Evolutionary conservation across 2,329 filamentous ascomycete species (phyloP), one percentile per base, ranked within the genome.

Genomic region (Microcera coccophila): DNA sequence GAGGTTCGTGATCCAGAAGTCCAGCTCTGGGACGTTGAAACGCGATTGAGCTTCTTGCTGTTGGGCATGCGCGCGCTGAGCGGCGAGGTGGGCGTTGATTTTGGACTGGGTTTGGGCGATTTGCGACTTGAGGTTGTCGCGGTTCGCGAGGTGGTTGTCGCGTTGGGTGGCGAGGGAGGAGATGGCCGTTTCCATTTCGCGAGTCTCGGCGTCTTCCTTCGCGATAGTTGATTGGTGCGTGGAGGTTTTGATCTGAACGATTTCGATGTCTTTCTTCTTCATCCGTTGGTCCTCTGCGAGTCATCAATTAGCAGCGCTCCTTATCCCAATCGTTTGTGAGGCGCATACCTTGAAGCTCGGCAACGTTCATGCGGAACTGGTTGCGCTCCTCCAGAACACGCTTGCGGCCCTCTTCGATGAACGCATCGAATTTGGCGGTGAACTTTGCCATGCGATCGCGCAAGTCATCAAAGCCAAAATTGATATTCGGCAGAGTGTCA

Each of bases 361-460:
- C 85, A 18, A 97, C 73, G 58, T 87, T 94, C 72, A 93, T 85
- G 51, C 87, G 86, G 62, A 96, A 98, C 48, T 94, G 85, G 61
- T 96, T 97, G 61, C 90, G 82, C 72, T 97, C 90, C 59, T 96
- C 90, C 7, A 97, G 66, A 0, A 97, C 88, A 40, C 87, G 81
- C 66, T 94, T 94, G 38, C 91, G 79, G 0, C 90, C 90, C 51
- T 87, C 83, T 61, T 95, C 91, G 50, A 98, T 96, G 57, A 96
- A 97, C 0, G 84, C 82, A 62, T 98, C 93, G 58, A 98, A 98
- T 56, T 82, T 85, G 8, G 81, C 78, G 0, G 87, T 96, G 64
- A 98, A 98, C 50, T 87, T 88, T 41, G 84, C 79, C 93, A 98
- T 97, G 68, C 90, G 87, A 60, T 91, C 89, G 68, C 91, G 90